Base-by-base conservation (phyloP, 148 eudicot species). In the Cornus kousa region DNA sequence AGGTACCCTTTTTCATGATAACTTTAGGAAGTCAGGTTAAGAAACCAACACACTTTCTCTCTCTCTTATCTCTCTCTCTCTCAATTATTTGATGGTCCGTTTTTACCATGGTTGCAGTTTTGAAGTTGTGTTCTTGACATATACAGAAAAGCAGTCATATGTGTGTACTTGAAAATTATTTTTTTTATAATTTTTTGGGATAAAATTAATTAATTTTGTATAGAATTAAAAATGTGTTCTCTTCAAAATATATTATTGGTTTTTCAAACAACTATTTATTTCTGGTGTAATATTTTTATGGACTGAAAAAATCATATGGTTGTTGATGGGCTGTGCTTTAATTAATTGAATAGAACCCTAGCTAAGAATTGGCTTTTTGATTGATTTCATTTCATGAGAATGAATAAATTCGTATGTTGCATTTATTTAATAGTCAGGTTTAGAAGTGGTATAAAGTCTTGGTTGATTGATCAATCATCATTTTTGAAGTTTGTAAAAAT, bases 1-100 rank as follows among this genome's bases (percentile, higher is more conserved):
- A 78, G 83, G 65, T 75, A 78, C 72, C 71, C 76, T 32, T 84
- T 81, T 78, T 78, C 80, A 73, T 82, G 78, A 73, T 73, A 72
- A 66, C 22, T 24, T 67, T 33, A 13, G 53, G 64, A 9, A 71
- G 33, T 71, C 48, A 43, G 48, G 48, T 43, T 43, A 64, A 55
- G 67, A 57, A 72, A 12, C 16, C 59, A 68, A 19, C 24, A 19
- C 72, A 32, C n/a, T 33, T 22, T 32, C 68, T 28, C 4, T 70
- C 59, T 37, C 33, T 32, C 68, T 59, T 33, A 1, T 33, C 37
- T 62, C 83, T 53, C 22, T 37, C 33, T 32, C 68, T 59, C 74
- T 77, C 72, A 55, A 82, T 77, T 77, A 77, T 82, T 72, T 53
- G 67, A 55, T 35, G 20, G 67, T 67, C 35, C 69, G 53, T 35